Base-by-base conservation (phyloP, 495 filamentous ascomycete genomes). In the Tricharina praecox region DNA sequence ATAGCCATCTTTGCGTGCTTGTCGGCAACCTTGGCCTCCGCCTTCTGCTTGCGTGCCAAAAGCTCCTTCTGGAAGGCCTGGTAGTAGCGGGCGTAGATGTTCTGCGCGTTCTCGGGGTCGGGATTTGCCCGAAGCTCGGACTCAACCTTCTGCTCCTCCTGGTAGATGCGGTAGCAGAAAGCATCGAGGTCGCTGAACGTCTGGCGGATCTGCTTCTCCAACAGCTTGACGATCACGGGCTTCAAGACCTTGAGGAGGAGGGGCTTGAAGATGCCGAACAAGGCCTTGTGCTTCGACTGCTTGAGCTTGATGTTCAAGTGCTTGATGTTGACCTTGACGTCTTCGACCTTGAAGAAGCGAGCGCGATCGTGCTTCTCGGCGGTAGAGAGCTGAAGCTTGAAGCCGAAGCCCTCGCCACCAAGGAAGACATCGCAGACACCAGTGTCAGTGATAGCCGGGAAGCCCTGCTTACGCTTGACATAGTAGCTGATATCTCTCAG, bases 391-490 rank as follows among this genome's bases (percentile, higher is more conserved):
- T 82, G 83, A 56, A 96, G 75, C 63, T 87, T 88, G 76, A 96
- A 93, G 58, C 76, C 77, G 64, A 97, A 79, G 32, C 90, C 90
- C 23, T 78, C 71, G 41, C 92, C 90, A 28, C 79, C 83, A 38
- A 97, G 73, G 65, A 83, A 77, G 61, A 97, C 79, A 58, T 96
- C 85, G 69, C 83, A 82, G 23, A 97, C 66, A 66, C 90, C 90
- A 2, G 73, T 81, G 58, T 97, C 90, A 38, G 76, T 86, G 62
- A 97, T 69, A 10, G 81, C 75, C 2, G 88, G 92, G 70, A 95
- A 95, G 35, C 92, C 92, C 61, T 92, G 70, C 72, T 97, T 97
- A 67, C 79, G 81, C 66, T 92, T 86, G 68, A 97, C 72, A 63
- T 94, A 88, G 70, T 92, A 97, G 68, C 79, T 81, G 43, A 97